Evolutionary conservation across 23 red algal genomes (phyloP), one percentile per base, ranked within the genome.

Genomic region (Gracilariopsis chorda): DNA sequence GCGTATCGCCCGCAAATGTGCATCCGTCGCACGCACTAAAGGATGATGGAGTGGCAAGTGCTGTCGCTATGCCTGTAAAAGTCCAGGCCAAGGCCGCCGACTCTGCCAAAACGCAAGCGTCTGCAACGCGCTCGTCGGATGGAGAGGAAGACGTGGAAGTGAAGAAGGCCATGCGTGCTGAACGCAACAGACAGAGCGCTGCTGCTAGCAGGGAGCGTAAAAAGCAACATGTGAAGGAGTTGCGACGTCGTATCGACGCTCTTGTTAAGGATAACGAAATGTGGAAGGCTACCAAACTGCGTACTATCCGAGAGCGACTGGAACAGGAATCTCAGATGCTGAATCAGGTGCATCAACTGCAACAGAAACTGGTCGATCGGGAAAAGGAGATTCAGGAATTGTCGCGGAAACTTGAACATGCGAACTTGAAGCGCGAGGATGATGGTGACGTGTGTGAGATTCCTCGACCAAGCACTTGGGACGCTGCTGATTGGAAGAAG

Each of bases 151-250:
- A 86, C 44, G 91, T 60, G 35, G 91, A 86, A n/a, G 45, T 77
- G 16, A 94, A 87, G 51, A 94, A 94, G 41, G 91, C 82, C 7
- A 94, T 94, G 91, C 65, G 95, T 12, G 96, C 96, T 13, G 96
- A 98, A 67, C 84, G 96, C 33, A 98, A 98, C 47, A 82, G 96
- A 13, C 96, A 98, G 82, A 91, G 92, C 25, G 96, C 96, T 27
- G 96, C 96, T 7, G 96, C 96, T 17, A 95, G 92, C 30, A 60
- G 96, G 19, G 96, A 98, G 59, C 76, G 96, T 23, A 94, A 90
- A 44, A 94, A 94, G 65, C 91, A 92, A 14, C 79, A 95, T 33
- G 88, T 98, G 8, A 86, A 81, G 68, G 96, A 98, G 59, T 80
- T 98, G n/a, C 92, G 95, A 82, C 64, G 85, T 24, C 88, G 92